Conservation (phyloP, 108 stramenopile species). For the Nannochloropsis salina region DNA sequence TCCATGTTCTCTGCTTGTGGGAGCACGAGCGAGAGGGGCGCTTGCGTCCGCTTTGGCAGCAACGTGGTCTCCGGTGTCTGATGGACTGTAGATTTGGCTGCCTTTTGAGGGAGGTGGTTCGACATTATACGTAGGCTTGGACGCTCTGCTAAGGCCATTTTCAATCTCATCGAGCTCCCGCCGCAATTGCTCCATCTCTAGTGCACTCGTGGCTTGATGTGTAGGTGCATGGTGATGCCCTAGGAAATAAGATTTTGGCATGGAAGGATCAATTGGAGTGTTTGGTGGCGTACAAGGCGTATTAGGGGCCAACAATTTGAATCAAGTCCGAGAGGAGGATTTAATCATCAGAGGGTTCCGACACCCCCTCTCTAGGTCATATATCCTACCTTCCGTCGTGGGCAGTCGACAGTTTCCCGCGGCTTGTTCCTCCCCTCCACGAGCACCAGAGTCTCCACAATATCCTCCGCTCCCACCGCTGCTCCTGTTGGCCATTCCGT, state of each 20-base stretch:
- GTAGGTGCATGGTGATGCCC: not conserved
- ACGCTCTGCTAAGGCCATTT: not conserved
- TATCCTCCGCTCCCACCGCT: not conserved
- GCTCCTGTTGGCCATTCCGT: conserved; percentile 4
- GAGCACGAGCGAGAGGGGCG: too few species aligned
- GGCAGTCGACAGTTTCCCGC: not conserved
- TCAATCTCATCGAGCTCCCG: not conserved
- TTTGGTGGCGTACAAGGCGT: too few species aligned
- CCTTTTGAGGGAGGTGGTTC: not conserved
- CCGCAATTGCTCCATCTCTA: not conserved
- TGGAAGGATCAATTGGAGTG: too few species aligned
- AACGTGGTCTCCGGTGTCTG: too few species aligned
- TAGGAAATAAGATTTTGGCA: not conserved
- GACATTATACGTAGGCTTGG: not conserved
- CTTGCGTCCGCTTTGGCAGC: too few species aligned
- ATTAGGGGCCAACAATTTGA: too few species aligned
- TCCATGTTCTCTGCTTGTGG: too few species aligned
- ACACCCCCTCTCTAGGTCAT: not conserved
- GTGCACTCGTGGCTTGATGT: not conserved
- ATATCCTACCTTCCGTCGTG: not conserved
- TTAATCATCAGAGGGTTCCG: too few species aligned
- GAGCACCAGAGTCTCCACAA: not conserved
- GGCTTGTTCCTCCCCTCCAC: not conserved
- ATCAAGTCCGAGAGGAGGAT: too few species aligned
- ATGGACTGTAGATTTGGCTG: not conserved